Conservation (phyloP, 371 early-diverging fungal species). For the Mortierella sp. region DNA sequence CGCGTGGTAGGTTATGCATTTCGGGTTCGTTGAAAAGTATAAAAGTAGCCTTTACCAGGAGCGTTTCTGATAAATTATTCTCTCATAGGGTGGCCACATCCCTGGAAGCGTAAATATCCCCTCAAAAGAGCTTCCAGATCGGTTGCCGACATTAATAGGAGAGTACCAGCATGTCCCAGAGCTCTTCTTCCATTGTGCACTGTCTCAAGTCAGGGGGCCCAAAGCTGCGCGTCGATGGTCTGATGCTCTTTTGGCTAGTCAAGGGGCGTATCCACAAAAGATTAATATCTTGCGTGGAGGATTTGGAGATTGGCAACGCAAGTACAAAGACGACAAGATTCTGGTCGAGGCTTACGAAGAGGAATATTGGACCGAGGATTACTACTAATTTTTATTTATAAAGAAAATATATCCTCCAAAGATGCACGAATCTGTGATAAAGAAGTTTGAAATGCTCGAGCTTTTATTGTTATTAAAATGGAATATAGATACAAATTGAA, state of each 20-base stretch:
- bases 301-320: slow-evolving; percentile 77
- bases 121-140: slow-evolving; percentile 67
- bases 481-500: neutral
- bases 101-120: slow-evolving; percentile 84
- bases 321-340: slow-evolving; percentile 64
- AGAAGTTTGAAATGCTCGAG: too few species aligned
- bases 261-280: slow-evolving; percentile 36
- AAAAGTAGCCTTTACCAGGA: neutral
- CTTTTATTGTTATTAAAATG: neutral
- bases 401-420: too few species aligned
- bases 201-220: slow-evolving; percentile 89
- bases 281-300: slow-evolving; percentile 80
- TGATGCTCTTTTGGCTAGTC: slow-evolving; percentile 59
- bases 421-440: too few species aligned
- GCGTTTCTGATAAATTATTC: neutral
- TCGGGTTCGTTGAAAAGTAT: neutral
- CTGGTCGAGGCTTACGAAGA: slow-evolving; percentile 75
- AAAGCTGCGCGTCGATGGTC: slow-evolving; percentile 84
- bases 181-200: slow-evolving; percentile 88
- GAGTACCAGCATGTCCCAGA: slow-evolving; percentile 71
- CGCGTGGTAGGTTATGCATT: slow-evolving; percentile 61
- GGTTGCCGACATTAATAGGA: slow-evolving; percentile 61
- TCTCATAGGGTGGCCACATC: slow-evolving; percentile 84
- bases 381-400: slow-evolving; percentile 1
- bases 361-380: slow-evolving; percentile 65